Evolutionary conservation across 192 early-diverging fungal genomes (phyloP).

Genomic region (Paraglomus brasilianum): DNA sequence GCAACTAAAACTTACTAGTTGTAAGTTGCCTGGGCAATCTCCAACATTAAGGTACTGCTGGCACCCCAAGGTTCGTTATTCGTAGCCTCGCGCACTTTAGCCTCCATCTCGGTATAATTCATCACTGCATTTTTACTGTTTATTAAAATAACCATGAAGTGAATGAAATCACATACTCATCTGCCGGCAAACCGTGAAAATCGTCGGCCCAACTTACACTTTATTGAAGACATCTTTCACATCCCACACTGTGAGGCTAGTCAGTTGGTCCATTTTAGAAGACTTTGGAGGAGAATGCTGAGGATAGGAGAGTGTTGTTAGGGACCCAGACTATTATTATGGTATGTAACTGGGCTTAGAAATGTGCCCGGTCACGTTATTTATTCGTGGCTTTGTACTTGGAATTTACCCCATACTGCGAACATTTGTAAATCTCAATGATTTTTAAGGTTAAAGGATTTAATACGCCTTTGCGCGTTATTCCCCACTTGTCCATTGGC

Average conservation of each 20-base stretch:
- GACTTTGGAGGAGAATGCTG: too few species aligned
- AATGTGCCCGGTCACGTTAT: too few species aligned
- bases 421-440: too few species aligned
- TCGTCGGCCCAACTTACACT: constrained; percentile 38
- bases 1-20: constrained; percentile 64
- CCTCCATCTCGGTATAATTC: constrained; percentile 92
- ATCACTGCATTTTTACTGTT: constrained; percentile 80
- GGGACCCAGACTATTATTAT: too few species aligned
- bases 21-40: constrained; percentile 87
- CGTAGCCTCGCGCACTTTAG: constrained; percentile 89
- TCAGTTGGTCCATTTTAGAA: constrained; percentile 30
- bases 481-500: too few species aligned
- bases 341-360: too few species aligned
- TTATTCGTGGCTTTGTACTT: too few species aligned
- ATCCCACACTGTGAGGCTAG: constrained; percentile 57
- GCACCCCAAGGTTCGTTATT: constrained; percentile 95
- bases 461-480: too few species aligned
- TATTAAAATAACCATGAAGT: background rate
- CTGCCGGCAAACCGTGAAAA: background rate
- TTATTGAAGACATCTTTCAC: constrained; percentile 60
- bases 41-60: constrained; percentile 89
- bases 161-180: background rate
- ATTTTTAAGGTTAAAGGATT: too few species aligned
- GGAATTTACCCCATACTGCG: too few species aligned
- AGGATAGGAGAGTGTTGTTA: too few species aligned